Percentiles rank a stretch among this genome's conserved stretches.
Evolutionary conservation across 805 yeast species (phyloP).

Genomic region (Wickerhamiella siamensis): DNA sequence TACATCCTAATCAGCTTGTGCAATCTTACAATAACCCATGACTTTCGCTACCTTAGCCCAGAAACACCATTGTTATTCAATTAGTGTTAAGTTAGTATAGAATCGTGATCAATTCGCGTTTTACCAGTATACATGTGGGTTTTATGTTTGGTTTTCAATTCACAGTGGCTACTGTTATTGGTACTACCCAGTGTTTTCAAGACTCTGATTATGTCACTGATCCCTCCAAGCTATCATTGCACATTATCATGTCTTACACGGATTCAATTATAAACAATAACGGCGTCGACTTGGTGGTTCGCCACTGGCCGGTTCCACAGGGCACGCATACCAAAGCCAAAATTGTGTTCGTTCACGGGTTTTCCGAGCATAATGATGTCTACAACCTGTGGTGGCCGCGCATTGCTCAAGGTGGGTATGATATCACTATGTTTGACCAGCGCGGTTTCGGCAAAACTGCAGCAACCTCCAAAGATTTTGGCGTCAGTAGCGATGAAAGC

Average conservation of each 20-base stretch:
- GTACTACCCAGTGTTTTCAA: too few species aligned
- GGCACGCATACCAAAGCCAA: conserved; percentile 17
- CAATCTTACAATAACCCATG: too few species aligned
- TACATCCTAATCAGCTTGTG: neutral
- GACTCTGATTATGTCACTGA: too few species aligned
- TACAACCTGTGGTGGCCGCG: conserved; percentile 22
- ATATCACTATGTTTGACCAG: conserved; percentile 27
- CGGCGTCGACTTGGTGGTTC: conserved; percentile 9
- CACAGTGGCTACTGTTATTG: too few species aligned
- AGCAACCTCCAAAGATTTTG: conserved; percentile 18
- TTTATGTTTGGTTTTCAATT: too few species aligned
- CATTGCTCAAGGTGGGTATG: conserved; percentile 23
- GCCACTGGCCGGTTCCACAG: conserved; percentile 8
- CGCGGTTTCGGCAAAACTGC: conserved; percentile 29
- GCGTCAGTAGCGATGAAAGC: conserved; percentile 23
- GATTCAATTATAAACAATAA: conserved; percentile 13
- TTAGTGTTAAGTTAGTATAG: too few species aligned
- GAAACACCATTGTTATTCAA: too few species aligned
- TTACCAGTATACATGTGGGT: too few species aligned
- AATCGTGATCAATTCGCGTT: too few species aligned
- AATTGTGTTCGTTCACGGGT: conserved; percentile 27
- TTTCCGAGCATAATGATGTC: conserved; percentile 23
- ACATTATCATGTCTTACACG: conserved; percentile 3
- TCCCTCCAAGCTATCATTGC: too few species aligned
- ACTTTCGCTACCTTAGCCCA: too few species aligned